phyloP scores from a whole-genome alignment of 768 basidiomycete genomes.

The Flagelloscypha sp. region DNA sequence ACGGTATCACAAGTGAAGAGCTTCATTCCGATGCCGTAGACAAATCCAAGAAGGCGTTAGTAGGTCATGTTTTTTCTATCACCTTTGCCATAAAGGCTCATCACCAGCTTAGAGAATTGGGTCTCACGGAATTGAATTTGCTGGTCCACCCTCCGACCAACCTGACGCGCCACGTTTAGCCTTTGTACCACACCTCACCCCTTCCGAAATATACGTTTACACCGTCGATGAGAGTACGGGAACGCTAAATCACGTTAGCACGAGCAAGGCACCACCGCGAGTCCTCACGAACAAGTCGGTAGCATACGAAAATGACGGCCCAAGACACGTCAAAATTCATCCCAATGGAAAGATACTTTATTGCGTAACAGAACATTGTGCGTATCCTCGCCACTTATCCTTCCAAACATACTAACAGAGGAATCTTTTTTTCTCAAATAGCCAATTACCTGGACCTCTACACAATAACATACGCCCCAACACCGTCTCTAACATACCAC shows the following conservation, averaged over 20 bases:
- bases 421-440: slow-evolving; percentile 10
- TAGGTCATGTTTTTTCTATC: slow-evolving; percentile 14
- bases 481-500: slow-evolving; percentile 11
- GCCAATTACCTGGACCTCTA: slow-evolving; percentile 42
- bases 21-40: slow-evolving; percentile 39
- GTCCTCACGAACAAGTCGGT: slow-evolving; percentile 21
- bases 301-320: slow-evolving; percentile 19
- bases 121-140: slow-evolving; percentile 44
- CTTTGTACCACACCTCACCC: slow-evolving; percentile 44
- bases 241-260: slow-evolving; percentile 26
- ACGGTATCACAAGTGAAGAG: slow-evolving; percentile 32
- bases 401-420: neutral
- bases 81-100: neutral
- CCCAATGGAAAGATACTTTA: slow-evolving; percentile 45
- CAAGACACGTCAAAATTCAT: slow-evolving; percentile 44
- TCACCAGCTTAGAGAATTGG: slow-evolving; percentile 34
- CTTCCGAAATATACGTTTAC: slow-evolving; percentile 41
- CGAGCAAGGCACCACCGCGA: slow-evolving; percentile 32
- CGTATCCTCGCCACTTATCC: slow-evolving; percentile 11
- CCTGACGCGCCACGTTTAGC: neutral
- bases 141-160: slow-evolving; percentile 13
- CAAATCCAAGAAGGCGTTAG: slow-evolving; percentile 42
- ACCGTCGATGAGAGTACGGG: slow-evolving; percentile 23
- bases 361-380: slow-evolving; percentile 45
- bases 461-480: slow-evolving; percentile 21